Conservation (phyloP, 331 rosid genomes). For the Phaseolus coccineus region DNA sequence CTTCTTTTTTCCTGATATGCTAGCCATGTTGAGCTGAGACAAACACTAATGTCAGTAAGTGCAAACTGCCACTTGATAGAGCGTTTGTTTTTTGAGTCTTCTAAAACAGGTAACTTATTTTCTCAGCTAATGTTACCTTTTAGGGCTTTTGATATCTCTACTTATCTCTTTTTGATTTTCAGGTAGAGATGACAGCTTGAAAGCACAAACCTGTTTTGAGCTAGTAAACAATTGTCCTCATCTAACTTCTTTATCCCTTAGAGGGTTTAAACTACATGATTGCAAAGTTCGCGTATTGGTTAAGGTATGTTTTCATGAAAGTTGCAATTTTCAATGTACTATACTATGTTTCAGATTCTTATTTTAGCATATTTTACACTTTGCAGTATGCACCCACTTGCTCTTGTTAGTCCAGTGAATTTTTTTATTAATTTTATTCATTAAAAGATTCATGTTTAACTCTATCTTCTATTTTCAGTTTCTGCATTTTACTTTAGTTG, state of each 20-base stretch:
- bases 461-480: background rate
- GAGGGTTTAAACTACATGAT: conserved; percentile 97
- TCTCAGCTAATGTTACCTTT: conserved; percentile 31
- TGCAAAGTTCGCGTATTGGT: conserved; percentile 83
- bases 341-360: conserved; percentile 1
- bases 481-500: conserved; percentile 21
- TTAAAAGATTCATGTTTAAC: conserved; percentile 16
- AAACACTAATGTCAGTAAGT: conserved; percentile 87
- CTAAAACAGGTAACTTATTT: conserved; percentile 75
- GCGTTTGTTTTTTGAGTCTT: conserved; percentile 93
- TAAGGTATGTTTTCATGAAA: conserved; percentile 67
- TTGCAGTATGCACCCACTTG: background rate
- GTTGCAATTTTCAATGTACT: conserved; percentile 15
- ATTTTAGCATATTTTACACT: conserved; percentile 8
- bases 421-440: background rate
- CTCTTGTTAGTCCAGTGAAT: conserved; percentile 9
- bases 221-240: conserved; percentile 77
- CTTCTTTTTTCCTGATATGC: conserved; percentile 37
- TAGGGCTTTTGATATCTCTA: conserved; percentile 25
- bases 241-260: conserved; percentile 82
- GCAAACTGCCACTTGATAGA: conserved; percentile 80
- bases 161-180: conserved; percentile 55
- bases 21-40: conserved; percentile 96
- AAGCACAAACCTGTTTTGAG: conserved; percentile 76
- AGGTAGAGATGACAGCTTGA: conserved; percentile 99